These are phyloP conservation scores for Xylaria sp. DNA, from an alignment of 495 filamentous ascomycete species.

Conservation along the genomic window DNA sequence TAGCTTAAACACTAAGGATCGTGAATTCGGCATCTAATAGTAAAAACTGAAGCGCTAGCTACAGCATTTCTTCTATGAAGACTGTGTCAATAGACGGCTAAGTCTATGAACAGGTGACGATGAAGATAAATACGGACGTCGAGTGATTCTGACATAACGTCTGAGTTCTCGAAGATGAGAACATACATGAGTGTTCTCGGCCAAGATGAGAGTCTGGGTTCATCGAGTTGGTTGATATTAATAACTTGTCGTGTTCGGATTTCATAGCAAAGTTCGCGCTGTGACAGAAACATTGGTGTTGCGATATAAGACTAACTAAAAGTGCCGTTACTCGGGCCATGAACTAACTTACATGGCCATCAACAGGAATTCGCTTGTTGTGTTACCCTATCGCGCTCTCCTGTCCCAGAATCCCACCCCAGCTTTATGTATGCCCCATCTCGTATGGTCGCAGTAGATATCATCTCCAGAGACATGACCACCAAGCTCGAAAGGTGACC, in stretches of 20 bases:
- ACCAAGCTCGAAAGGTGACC: slow-evolving; percentile 6
- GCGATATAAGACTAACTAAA: neutral
- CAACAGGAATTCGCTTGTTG: too few species aligned
- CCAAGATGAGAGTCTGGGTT: neutral
- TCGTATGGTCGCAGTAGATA: slow-evolving; percentile 20
- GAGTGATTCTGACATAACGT: neutral
- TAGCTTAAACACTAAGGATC: too few species aligned
- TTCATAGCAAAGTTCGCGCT: neutral
- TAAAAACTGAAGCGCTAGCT: too few species aligned
- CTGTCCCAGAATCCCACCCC: slow-evolving; percentile 6
- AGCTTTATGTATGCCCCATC: slow-evolving; percentile 20
- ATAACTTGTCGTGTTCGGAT: neutral
- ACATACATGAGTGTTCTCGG: neutral
- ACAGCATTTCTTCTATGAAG: neutral
- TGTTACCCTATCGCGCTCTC: neutral
- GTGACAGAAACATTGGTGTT: neutral
- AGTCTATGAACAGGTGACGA: neutral
- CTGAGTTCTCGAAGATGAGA: neutral
- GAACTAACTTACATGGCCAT: neutral
- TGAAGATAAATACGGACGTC: neutral
- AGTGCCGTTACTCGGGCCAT: neutral
- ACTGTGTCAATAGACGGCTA: neutral
- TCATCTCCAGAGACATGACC: slow-evolving; percentile 15
- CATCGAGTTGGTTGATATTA: neutral
- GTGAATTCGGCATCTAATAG: too few species aligned